phyloP scores from a whole-genome alignment of 2,329 filamentous ascomycete genomes.

The Fusarium humuli region DNA sequence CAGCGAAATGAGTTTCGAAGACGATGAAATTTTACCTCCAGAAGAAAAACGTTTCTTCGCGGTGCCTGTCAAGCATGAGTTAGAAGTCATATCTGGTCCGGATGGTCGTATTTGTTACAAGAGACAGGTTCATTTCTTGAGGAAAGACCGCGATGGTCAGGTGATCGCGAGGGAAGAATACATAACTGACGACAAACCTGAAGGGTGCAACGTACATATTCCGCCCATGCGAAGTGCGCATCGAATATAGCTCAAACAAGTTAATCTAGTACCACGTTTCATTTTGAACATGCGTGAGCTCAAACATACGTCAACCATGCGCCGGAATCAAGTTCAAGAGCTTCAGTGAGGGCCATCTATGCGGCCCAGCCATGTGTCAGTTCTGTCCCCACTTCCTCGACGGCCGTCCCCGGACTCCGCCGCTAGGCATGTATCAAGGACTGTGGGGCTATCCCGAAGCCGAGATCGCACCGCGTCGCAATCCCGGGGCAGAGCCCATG shows the following conservation, averaged over 20 bases:
- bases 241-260: background rate
- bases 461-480: background rate
- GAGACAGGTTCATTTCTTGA: conserved; percentile 1
- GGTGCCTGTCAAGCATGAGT: conserved; percentile 7
- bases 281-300: background rate
- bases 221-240: conserved; percentile 15
- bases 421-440: background rate
- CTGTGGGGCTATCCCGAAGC: background rate
- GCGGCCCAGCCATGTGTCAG: background rate
- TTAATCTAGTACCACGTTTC: background rate
- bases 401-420: background rate
- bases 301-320: background rate
- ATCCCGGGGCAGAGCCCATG: background rate
- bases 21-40: background rate
- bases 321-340: too few relatives aligned
- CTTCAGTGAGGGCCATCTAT: background rate
- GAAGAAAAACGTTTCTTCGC: conserved; percentile 7
- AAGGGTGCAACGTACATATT: background rate
- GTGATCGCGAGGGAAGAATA: background rate
- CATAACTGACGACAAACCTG: conserved; percentile 9
- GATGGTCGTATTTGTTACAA: background rate
- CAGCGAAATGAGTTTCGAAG: background rate
- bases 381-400: background rate
- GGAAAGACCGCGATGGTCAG: background rate
- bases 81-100: background rate